Conservation (phyloP, 805 yeast genomes). For the Suhomyces kilbournensis region DNA sequence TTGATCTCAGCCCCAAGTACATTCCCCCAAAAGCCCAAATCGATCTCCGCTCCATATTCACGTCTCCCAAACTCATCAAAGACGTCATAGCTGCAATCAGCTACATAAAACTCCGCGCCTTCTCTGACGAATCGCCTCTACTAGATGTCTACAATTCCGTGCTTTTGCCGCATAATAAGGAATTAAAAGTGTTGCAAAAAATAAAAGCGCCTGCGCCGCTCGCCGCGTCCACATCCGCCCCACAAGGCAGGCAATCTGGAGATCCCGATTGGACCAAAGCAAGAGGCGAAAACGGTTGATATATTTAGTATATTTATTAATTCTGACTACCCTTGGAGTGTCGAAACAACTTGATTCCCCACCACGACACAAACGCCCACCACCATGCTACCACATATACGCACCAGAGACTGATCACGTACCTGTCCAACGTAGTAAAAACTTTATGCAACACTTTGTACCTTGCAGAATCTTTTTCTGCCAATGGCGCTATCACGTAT, state of each 20-base stretch:
- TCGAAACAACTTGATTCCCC: conserved; percentile 74
- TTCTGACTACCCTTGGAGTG: conserved; percentile 59
- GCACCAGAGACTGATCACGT: conserved; percentile 36
- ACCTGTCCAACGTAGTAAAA: conserved; percentile 25
- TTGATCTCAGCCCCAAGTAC: conserved; percentile 71
- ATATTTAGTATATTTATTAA: background rate
- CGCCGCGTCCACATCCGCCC: background rate
- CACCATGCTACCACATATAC: conserved; percentile 43
- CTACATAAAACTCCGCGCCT: conserved; percentile 16
- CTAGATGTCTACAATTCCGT: background rate
- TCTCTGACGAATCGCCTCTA: background rate
- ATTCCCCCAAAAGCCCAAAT: conserved; percentile 38
- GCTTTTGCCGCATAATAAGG: conserved; percentile 20
- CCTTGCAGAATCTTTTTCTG: background rate
- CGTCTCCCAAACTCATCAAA: conserved; percentile 39
- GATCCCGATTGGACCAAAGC: conserved; percentile 67
- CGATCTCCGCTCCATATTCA: conserved; percentile 33
- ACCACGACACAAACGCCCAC: conserved; percentile 78
- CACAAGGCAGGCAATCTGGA: conserved; percentile 71
- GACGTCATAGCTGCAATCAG: conserved; percentile 38
- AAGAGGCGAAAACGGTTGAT: conserved; percentile 72
- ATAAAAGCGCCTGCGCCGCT: background rate
- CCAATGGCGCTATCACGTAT: conserved; percentile 30
- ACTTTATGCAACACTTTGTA: conserved; percentile 11
- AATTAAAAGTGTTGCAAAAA: conserved; percentile 10